Percentiles rank a stretch among this genome's conserved stretches.
Conservation (phyloP, 805 yeast genomes). For the Myxozyma mucilagina region DNA sequence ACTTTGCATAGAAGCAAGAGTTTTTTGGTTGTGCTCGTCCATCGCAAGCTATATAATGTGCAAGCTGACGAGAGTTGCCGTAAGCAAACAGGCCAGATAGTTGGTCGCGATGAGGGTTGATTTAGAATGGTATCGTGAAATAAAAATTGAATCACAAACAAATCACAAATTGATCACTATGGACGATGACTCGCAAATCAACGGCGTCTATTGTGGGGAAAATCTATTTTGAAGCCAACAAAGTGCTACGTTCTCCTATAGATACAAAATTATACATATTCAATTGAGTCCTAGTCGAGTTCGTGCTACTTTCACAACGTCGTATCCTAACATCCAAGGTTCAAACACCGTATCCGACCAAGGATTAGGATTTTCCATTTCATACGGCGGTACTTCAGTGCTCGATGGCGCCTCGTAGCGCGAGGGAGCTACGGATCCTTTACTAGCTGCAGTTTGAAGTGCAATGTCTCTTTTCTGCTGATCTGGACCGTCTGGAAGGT, state of each 20-base stretch:
- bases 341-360: conserved; percentile 21
- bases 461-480: conserved; percentile 11
- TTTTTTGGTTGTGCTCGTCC: conserved; percentile 3
- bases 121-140: no score
- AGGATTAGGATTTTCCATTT: conserved; percentile 14
- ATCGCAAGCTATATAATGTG: neutral
- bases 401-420: neutral
- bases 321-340: conserved; percentile 21
- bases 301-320: conserved; percentile 12
- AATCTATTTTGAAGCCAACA: no score
- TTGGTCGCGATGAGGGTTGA: no score
- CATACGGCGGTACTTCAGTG: conserved; percentile 12
- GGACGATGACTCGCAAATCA: no score
- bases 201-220: no score
- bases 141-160: neutral
- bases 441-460: neutral
- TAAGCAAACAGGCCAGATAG: no score
- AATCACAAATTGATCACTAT: neutral
- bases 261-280: neutral
- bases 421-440: neutral
- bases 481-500: conserved; percentile 11
- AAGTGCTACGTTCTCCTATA: no score
- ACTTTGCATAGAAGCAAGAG: conserved; percentile 20
- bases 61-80: no score
- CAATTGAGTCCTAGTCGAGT: conserved; percentile 1